Percentiles rank a stretch among this genome's conserved stretches.
Evolutionary conservation across 2,329 filamentous ascomycete species (phyloP).

Genomic region (Cercospora nicotianae): DNA sequence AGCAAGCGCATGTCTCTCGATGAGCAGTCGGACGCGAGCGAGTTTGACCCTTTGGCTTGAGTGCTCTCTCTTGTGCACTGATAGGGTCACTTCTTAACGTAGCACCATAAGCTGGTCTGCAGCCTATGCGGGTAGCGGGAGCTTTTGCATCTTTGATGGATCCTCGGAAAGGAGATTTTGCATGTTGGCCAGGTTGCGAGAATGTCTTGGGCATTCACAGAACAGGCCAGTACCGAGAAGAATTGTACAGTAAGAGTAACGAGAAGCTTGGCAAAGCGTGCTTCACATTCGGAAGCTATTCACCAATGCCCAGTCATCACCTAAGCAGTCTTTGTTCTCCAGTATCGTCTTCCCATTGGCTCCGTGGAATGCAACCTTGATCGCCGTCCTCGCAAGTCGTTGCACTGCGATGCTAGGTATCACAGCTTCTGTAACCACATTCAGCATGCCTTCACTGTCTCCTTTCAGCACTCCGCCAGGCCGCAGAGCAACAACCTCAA

Average conservation of each 20-base stretch:
- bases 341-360: constrained; percentile 37
- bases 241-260: background rate
- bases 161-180: background rate
- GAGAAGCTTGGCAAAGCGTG: background rate
- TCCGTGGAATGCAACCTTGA: constrained; percentile 35
- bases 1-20: constrained; percentile 3
- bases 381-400: constrained; percentile 35
- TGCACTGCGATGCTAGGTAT: constrained; percentile 37
- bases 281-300: constrained; percentile 28
- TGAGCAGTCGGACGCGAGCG: constrained; percentile 13
- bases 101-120: too few species aligned
- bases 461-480: constrained; percentile 36
- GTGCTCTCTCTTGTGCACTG: background rate
- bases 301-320: constrained; percentile 40
- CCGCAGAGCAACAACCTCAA: constrained; percentile 39
- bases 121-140: background rate
- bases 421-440: constrained; percentile 34
- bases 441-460: constrained; percentile 35
- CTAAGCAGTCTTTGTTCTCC: constrained; percentile 41
- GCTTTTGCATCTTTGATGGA: background rate
- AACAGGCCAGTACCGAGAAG: background rate
- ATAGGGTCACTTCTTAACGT: background rate
- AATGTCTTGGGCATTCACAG: background rate
- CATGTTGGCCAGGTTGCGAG: background rate
- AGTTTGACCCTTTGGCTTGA: constrained; percentile 8